These are phyloP conservation scores for Xylaria intraflava DNA, from an alignment of 495 filamentous ascomycete species.

Conservation along the genomic window DNA sequence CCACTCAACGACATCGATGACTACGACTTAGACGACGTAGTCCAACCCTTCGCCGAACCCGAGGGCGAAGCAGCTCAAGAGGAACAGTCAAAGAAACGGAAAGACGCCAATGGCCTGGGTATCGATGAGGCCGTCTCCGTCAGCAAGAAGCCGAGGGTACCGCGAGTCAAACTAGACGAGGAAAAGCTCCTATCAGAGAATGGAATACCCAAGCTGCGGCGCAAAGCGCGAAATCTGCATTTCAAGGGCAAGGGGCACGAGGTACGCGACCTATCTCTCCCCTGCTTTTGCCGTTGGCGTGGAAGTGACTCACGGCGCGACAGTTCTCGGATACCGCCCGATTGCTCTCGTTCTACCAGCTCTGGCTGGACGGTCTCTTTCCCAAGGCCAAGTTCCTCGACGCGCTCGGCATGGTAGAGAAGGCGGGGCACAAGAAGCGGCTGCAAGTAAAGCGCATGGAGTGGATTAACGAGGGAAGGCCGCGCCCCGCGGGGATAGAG, in stretches of 20 bases:
- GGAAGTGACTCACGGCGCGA: not conserved
- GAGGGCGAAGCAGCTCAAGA: slow-evolving; percentile 25
- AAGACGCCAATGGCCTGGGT: slow-evolving; percentile 48
- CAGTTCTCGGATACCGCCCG: slow-evolving; percentile 81
- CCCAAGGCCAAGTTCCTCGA: slow-evolving; percentile 92
- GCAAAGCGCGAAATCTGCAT: slow-evolving; percentile 62
- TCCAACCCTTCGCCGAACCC: slow-evolving; percentile 21
- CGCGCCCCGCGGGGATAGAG: slow-evolving; percentile 29
- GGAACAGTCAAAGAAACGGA: slow-evolving; percentile 25
- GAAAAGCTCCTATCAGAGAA: slow-evolving; percentile 65
- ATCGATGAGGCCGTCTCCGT: slow-evolving; percentile 85
- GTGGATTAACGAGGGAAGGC: slow-evolving; percentile 78
- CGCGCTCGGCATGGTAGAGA: slow-evolving; percentile 86
- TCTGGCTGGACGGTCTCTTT: slow-evolving; percentile 95
- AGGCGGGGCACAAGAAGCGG: slow-evolving; percentile 76
- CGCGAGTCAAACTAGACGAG: slow-evolving; percentile 82
- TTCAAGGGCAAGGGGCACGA: slow-evolving; percentile 94
- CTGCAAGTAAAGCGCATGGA: slow-evolving; percentile 57
- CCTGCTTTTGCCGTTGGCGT: not conserved
- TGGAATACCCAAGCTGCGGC: slow-evolving; percentile 77
- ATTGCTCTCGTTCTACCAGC: slow-evolving; percentile 83
- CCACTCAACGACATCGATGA: slow-evolving; percentile 57
- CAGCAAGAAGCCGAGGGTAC: slow-evolving; percentile 59
- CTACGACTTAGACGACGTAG: slow-evolving; percentile 53
- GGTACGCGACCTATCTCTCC: slow-evolving; percentile 39